Base-by-base conservation (phyloP, 1,284 basidiomycete species). In the Fomitopsis pinicola region DNA sequence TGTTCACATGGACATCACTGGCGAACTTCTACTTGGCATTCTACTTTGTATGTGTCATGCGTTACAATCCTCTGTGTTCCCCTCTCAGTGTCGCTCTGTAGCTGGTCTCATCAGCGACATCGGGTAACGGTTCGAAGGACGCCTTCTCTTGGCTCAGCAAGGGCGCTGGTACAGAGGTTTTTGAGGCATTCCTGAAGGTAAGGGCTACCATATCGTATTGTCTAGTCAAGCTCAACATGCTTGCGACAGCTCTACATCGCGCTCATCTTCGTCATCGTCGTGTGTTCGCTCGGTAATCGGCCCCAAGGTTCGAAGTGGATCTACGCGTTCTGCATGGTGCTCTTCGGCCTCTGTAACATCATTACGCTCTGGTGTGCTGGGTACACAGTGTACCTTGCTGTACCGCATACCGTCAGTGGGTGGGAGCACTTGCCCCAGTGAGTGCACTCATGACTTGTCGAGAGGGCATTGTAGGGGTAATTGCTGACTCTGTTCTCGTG, bases 251-350 rank as follows among this genome's bases (percentile, higher is more conserved):
- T 92, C 46, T 92, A 93, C 72, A 89, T 93, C 62, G 87, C 82
- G 55, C 79, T 92, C 57, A 76, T 92, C 60, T 90, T 92, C 74
- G 81, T 92, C 61, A 82, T 91, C 64, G 78, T 86, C 46, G 88
- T 92, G 59, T 92, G 89, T 77, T 92, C 91, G 55, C 84, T 95
- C 59, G 93, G 93, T 53, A 95, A 95, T 75, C 85, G 92, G 58
- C 92, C 92, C 54, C 91, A 93, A 79, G 93, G 92, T 52, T 92
- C 90, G 9, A 92, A 93, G 76, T 92, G 87, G 85, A 89, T 86
- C 61, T 95, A 94, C 73, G 80, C 80, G n/a, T 67, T 87, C 46
- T 85, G 88, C 58, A 92, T 89, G 71, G 68, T 92, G 55, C 75
- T 91, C 14, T 92, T 92, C 70, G 90, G 89, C 54, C 66, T 91